These are phyloP conservation scores for Hypoxylon sp. DNA, from an alignment of 2,329 filamentous ascomycete species.

Conservation along the genomic window DNA sequence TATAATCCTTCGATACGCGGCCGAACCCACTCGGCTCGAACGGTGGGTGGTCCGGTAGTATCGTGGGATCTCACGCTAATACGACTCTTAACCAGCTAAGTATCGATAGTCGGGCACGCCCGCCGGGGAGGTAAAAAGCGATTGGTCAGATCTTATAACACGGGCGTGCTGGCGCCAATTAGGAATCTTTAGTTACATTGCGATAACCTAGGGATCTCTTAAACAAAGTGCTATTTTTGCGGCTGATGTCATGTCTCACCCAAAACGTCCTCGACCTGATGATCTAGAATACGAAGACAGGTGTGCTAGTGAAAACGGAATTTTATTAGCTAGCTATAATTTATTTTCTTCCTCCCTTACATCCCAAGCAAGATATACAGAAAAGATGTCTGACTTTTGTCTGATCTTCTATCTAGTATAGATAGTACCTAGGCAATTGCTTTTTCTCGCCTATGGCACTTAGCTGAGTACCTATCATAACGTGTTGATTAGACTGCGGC, in stretches of 20 bases:
- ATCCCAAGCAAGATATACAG: background rate
- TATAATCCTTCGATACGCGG: background rate
- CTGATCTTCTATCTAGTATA: background rate
- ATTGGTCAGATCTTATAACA: slow-evolving; percentile 15
- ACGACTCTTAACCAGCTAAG: slow-evolving; percentile 8
- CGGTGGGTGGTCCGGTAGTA: background rate
- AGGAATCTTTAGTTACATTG: background rate
- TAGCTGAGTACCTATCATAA: background rate
- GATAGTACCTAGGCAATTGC: no score
- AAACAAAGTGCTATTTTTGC: slow-evolving; percentile 5
- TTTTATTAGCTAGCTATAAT: slow-evolving; percentile 8
- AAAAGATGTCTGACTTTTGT: slow-evolving; percentile 1
- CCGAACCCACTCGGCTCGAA: background rate
- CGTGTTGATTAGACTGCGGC: slow-evolving; percentile 13
- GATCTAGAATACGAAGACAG: slow-evolving; percentile 19
- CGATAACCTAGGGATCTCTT: slow-evolving; percentile 1
- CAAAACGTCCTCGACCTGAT: slow-evolving; percentile 2
- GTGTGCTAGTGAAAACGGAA: slow-evolving; percentile 17
- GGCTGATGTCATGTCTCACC: slow-evolving; percentile 27
- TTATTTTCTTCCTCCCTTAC: slow-evolving; percentile 2
- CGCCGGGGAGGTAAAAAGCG: background rate
- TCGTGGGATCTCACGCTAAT: slow-evolving; percentile 6
- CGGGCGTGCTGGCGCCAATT: slow-evolving; percentile 7
- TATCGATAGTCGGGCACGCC: slow-evolving; percentile 15
- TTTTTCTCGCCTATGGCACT: slow-evolving; percentile 8